Base-by-base conservation (phyloP, 305 asterid genomes). In the Petunia hybrid region DNA sequence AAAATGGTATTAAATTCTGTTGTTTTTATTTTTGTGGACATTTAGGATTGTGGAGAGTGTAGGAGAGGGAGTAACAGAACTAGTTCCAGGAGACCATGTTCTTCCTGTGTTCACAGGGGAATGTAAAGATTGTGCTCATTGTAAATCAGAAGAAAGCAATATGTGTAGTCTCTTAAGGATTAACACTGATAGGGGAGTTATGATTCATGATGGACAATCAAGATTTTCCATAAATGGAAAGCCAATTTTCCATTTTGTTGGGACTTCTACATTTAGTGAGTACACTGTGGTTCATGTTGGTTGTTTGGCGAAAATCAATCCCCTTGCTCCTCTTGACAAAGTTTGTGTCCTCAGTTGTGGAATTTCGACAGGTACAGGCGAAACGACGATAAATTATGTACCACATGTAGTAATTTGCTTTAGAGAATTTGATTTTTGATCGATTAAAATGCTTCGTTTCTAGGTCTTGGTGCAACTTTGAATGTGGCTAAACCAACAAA, bases 381-480 rank as follows among this genome's bases (percentile, higher is more conserved):
- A 71, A 12, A 10, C 10, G 1, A 71, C 2, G 1, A 8, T 8
- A 9, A 8, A 16, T 69, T 70, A 71, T 48, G 35, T 10, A 51
- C 10, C 56, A 0, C 1, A 51, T 8, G 10, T 48, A 12, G 5
- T 71, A 48, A 8, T 70, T 71, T 48, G 12, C 10, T 10, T 2
- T 2, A 6, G 35, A 6, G 43, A 9, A 12, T 35, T 48, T 43
- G 6, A 48, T 48, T 71, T 42, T 48, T 35, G 45, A 35, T 13
- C 48, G 35, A 48, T 22, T 9, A 46, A 77, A 40, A 6, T 65
- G 77, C 79, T 67, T 57, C 4, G 4, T 1, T 39, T 77, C 63
- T 60, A 93, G 98, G 97, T 22, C 87, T 94, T 77, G 98, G 98
- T n/a, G 98, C 98, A 9, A 82, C 93, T 1, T 31, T 94, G 83